Percentiles rank a stretch among this genome's conserved stretches.
phyloP scores from a whole-genome alignment of 768 basidiomycete genomes.

The Dentipellis fragilis region DNA sequence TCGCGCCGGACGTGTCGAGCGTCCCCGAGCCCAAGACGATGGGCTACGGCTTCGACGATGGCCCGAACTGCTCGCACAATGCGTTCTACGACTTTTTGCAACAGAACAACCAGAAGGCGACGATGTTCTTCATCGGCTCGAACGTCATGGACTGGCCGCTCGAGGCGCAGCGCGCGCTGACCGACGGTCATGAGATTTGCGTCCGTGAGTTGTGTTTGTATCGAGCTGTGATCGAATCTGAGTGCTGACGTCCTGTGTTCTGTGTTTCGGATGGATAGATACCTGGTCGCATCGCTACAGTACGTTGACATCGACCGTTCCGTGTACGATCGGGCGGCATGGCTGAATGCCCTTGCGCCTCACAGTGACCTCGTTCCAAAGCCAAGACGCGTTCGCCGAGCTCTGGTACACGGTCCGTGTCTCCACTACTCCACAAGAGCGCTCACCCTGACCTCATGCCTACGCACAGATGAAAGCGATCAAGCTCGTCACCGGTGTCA shows the following conservation, averaged over 20 bases:
- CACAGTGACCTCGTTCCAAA: slow-evolving; percentile 48
- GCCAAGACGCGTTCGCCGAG: slow-evolving; percentile 65
- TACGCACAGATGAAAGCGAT: slow-evolving; percentile 31
- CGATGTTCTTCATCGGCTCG: slow-evolving; percentile 55
- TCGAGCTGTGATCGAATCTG: no score
- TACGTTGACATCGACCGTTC: not conserved
- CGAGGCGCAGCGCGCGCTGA: slow-evolving; percentile 41
- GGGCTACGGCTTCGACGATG: slow-evolving; percentile 57
- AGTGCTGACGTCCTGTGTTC: no score
- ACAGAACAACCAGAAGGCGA: slow-evolving; percentile 48
- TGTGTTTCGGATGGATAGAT: slow-evolving; percentile 13
- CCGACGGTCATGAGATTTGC: slow-evolving; percentile 46
- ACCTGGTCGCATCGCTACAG: slow-evolving; percentile 47
- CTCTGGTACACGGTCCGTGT: slow-evolving; percentile 44
- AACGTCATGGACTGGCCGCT: slow-evolving; percentile 47
- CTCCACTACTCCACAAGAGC: no score
- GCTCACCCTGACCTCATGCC: no score
- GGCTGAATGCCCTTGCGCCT: not conserved
- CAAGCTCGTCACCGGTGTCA: slow-evolving; percentile 43
- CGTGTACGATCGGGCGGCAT: no score
- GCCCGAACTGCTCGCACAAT: slow-evolving; percentile 57
- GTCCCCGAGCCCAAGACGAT: slow-evolving; percentile 49
- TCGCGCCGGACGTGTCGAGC: slow-evolving; percentile 33
- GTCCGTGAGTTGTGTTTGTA: slow-evolving; percentile 36
- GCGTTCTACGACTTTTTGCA: slow-evolving; percentile 46